Percentiles rank a stretch among this genome's conserved stretches.
These are phyloP conservation scores for Rhizophora mangle DNA, from an alignment of 345 rosid species.

Conservation along the genomic window DNA sequence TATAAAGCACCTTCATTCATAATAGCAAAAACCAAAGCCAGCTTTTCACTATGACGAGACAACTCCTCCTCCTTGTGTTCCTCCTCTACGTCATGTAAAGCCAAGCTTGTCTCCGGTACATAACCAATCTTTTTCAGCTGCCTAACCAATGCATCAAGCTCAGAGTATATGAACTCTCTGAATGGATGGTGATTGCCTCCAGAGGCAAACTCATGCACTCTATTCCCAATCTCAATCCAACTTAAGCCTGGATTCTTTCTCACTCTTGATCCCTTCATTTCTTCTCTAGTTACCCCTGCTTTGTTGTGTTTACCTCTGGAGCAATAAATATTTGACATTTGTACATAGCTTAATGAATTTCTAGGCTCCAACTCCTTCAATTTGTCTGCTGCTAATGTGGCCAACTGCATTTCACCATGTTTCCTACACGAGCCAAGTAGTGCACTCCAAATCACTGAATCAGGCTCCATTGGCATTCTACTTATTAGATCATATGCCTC, in stretches of 20 bases:
- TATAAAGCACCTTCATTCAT: constrained; percentile 38
- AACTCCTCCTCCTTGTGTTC: constrained; percentile 77
- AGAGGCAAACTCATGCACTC: constrained; percentile 66
- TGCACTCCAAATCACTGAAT: constrained; percentile 84
- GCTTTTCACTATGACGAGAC: constrained; percentile 72
- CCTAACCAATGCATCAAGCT: constrained; percentile 47
- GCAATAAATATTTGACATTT: constrained; percentile 75
- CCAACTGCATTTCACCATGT: constrained; percentile 61
- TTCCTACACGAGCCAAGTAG: constrained; percentile 77
- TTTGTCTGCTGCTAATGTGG: constrained; percentile 55
- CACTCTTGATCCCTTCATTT: constrained; percentile 59
- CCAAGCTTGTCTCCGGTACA: constrained; percentile 63
- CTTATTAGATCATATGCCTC: constrained; percentile 63
- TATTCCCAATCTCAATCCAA: constrained; percentile 71
- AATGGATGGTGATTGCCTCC: constrained; percentile 67
- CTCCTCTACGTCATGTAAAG: constrained; percentile 63
- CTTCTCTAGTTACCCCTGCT: constrained; percentile 60
- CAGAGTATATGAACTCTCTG: constrained; percentile 48
- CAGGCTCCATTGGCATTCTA: constrained; percentile 77
- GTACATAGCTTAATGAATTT: constrained; percentile 67
- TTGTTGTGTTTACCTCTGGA: constrained; percentile 60
- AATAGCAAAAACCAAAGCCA: constrained; percentile 66
- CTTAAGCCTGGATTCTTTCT: constrained; percentile 85
- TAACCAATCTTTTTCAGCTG: constrained; percentile 68
- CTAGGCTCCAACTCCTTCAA: constrained; percentile 59